Evolutionary conservation across 768 basidiomycete species (phyloP), one percentile per base, ranked within the genome.

Genomic region (Coprinellus micaceus): DNA sequence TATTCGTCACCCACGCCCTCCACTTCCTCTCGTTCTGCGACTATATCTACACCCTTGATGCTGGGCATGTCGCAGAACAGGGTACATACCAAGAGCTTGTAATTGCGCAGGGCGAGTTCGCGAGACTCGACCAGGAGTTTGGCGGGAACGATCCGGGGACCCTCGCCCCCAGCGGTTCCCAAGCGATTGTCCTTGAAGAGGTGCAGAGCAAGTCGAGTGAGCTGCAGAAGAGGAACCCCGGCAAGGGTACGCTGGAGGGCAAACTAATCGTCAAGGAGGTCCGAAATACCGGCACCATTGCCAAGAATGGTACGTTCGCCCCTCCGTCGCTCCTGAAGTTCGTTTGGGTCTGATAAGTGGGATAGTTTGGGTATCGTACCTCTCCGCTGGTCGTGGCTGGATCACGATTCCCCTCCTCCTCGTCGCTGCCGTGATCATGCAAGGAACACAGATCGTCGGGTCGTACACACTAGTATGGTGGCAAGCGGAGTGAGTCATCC

Each of bases 1-100:
- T 95, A 47, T 81, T 95, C 57, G 91, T 94, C 33, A 95, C 93
- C 0, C 91, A 94, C 67, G 91, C 89, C 1, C 74, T 94, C 15
- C 91, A 95, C 70, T 87, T 94, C 73, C 76, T 95, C 12, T 85
- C 89, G 0, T 73, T 86, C 52, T 89, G 88, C 46, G 91, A 94
- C 69, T 87, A 88, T 64, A 86, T 95, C 62, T 83, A 85, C 67
- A 84, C 84, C 24, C 67, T 95, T 55, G 77, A 79, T 25, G 82
- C 88, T 57, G 92, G 93, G 10, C 74, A 71, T 29, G 82, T 95
- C 58, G 77, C 79, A 12, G 91, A 94, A 68, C 82, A 78, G 21
- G 92, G 92, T 3, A 81, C 83, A 0, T 87, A 80, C 62, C 62
- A 71, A 7, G 72, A 84, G 30, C 74, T 89, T 15, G 69, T 85